Base-by-base conservation (phyloP, 331 rosid species). In the Erythrophleum ivorense region DNA sequence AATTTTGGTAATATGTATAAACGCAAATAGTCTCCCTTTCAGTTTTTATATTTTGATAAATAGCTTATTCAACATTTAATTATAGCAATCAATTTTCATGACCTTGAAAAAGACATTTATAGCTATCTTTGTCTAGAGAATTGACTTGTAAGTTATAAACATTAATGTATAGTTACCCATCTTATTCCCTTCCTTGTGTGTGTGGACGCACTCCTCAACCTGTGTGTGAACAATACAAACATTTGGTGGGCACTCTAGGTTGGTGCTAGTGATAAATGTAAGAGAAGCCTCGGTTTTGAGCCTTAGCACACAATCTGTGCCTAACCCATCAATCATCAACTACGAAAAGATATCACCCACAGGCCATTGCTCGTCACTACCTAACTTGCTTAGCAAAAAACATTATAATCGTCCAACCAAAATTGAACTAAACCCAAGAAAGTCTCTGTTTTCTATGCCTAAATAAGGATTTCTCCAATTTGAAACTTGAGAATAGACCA, bases 341-440 rank as follows among this genome's bases (percentile, higher is more conserved):
- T n/a, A 65, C 40, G 24, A 63, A 36, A 15, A 7, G 13, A 29
- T 9, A 19, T 3, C 9, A 58, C 52, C 73, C 18, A 19, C 34
- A 68, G 33, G 63, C 63, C 54, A 19, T 62, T 72, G 58, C 57
- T 70, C 63, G 6, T 33, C 74, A 58, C 18, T 79, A 71, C 88
- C 91, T 71, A 90, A 90, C 85, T 88, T 84, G 84, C n/a, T 82
- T 86, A 74, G 76, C 86, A 43, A 0, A 76, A 72, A 81, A 78
- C n/a, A 13, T 0, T 69, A 71, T 73, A 79, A 72, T 73, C 33
- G 63, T 54, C 84, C 84, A 87, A 78, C 72, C 54, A 65, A 70
- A 63, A 82, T 49, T 58, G 69, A 74, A 82, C 83, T 67, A 79
- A 80, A 41, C 71, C 74, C 77, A 2, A 45, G 46, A 90, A 86